Percentiles rank a stretch among this genome's conserved stretches.
phyloP scores from a whole-genome alignment of 176 grass and related monocot genomes.

The Thalia dealbata region DNA sequence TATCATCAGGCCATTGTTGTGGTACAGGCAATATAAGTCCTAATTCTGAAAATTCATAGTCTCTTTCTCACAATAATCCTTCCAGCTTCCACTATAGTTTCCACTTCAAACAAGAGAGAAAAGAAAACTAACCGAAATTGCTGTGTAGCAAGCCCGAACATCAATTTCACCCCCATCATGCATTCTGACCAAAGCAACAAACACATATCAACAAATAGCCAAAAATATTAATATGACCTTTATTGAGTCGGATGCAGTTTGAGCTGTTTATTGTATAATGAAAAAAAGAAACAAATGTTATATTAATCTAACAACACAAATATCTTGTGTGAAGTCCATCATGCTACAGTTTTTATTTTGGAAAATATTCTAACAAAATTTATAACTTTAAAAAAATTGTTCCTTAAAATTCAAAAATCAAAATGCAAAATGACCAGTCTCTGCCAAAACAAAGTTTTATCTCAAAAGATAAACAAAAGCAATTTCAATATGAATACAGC shows the following conservation, averaged over 20 bases:
- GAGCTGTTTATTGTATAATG: neutral
- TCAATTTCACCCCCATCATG: slow-evolving; percentile 86
- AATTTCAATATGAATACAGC: neutral
- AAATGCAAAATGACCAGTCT: neutral
- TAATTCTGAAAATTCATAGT: neutral
- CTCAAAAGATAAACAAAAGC: neutral
- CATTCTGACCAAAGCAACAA: slow-evolving; percentile 48
- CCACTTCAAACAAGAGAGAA: neutral
- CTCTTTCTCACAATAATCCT: neutral
- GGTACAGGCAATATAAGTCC: neutral
- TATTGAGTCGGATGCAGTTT: neutral
- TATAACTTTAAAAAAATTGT: no score
- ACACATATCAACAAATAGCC: neutral
- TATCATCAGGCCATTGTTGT: neutral
- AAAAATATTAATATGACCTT: neutral
- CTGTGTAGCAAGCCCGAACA: slow-evolving; percentile 83
- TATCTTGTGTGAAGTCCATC: neutral
- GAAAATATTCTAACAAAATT: no score
- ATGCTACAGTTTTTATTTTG: no score
- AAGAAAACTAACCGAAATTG: slow-evolving; percentile 56
- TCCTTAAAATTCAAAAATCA: no score
- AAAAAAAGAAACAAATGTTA: neutral
- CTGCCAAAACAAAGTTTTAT: neutral
- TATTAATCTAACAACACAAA: neutral
- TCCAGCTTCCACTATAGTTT: neutral